Conservation (phyloP, 345 rosid species). For the Ceriops tagal region DNA sequence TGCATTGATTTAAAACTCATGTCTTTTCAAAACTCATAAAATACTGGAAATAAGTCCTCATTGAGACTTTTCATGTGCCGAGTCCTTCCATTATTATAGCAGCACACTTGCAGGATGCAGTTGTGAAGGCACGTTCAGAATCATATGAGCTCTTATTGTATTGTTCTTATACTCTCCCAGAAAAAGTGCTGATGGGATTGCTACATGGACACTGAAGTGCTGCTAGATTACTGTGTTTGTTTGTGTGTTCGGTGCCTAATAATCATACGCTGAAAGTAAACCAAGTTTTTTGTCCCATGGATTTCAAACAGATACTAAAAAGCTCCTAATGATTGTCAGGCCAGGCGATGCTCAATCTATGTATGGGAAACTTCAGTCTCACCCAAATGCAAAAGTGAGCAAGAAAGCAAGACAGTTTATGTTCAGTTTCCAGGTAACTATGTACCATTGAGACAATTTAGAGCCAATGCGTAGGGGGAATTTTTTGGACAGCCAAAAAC, state of each 20-base stretch:
- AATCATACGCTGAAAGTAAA: neutral
- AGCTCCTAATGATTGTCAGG: conserved; percentile 39
- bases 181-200: too few species aligned
- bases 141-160: too few species aligned
- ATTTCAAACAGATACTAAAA: neutral
- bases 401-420: conserved; percentile 71
- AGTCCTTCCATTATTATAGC: too few species aligned
- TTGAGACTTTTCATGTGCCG: too few species aligned
- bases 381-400: conserved; percentile 64
- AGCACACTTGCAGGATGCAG: too few species aligned
- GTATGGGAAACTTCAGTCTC: conserved; percentile 90
- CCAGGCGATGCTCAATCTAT: conserved; percentile 56
- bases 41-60: too few species aligned
- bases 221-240: neutral
- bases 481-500: too few species aligned
- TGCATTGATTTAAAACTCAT: neutral
- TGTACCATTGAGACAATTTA: too few species aligned
- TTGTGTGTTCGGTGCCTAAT: neutral
- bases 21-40: neutral
- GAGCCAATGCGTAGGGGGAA: too few species aligned
- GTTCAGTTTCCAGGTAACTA: conserved; percentile 81
- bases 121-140: too few species aligned
- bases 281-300: neutral
- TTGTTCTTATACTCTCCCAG: too few species aligned
- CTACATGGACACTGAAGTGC: neutral